Conservation (phyloP, 2,329 filamentous ascomycete genomes). For the Diaporthe australafricana region DNA sequence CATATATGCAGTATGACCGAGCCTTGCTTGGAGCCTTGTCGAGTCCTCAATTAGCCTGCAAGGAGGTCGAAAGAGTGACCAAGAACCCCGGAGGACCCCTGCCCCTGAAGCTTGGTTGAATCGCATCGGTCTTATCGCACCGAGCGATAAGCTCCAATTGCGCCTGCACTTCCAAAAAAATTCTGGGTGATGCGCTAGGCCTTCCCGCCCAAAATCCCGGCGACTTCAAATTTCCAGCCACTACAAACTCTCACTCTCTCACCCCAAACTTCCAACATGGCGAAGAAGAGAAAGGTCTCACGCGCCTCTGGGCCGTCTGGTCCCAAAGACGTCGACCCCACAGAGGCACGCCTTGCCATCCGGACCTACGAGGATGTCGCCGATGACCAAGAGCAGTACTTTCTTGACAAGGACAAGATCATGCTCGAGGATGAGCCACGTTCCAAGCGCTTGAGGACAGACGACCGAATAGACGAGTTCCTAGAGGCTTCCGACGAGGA, state of each 20-base stretch:
- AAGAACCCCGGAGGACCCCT: neutral
- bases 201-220: neutral
- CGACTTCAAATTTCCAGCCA: neutral
- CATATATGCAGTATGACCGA: neutral
- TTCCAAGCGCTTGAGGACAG: slow-evolving; percentile 80
- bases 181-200: slow-evolving; percentile 3
- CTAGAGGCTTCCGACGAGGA: slow-evolving; percentile 74
- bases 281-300: slow-evolving; percentile 78
- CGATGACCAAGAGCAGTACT: slow-evolving; percentile 94
- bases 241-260: neutral
- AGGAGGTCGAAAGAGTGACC: neutral
- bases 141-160: slow-evolving; percentile 7
- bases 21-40: neutral
- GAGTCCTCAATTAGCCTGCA: neutral
- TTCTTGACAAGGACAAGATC: slow-evolving; percentile 86
- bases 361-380: slow-evolving; percentile 85
- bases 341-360: slow-evolving; percentile 72
- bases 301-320: slow-evolving; percentile 60
- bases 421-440: slow-evolving; percentile 84
- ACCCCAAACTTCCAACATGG: slow-evolving; percentile 56
- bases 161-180: slow-evolving; percentile 26
- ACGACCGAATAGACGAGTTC: slow-evolving; percentile 73
- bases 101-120: neutral
- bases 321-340: slow-evolving; percentile 65
- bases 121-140: slow-evolving; percentile 8